Base-by-base conservation (phyloP, 2,329 filamentous ascomycete genomes). In the Lasiodiplodia sp. region DNA sequence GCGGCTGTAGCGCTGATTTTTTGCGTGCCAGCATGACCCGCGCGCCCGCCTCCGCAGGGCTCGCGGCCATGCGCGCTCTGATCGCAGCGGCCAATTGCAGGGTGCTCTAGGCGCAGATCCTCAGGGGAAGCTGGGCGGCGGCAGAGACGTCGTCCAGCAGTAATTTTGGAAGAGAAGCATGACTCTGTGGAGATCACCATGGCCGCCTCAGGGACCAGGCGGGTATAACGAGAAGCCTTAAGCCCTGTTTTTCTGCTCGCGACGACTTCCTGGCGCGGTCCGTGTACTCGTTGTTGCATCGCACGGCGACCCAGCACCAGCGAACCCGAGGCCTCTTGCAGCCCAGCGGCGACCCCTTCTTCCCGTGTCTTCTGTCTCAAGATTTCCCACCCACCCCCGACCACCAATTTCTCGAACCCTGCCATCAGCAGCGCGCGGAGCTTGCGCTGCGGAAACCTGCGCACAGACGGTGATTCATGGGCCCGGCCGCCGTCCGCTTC, bases 351-450 rank as follows among this genome's bases (percentile, higher is more conserved):
- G 58, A 60, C 38, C 34, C 47, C 60, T 37, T 37, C 60, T 64
- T 64, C 60, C 60, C 60, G 60, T 64, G 44, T 64, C 44, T 25
- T 62, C 58, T 64, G 60, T 52, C 60, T 64, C 60, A 64, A 49
- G 60, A 52, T 64, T 52, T 64, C 60, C 40, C 51, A 31, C 40
- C 40, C 60, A 64, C 51, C 60, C 60, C 60, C 60, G 60, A 64
- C 31, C 31, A 49, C 60, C 60, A 52, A 52, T 64, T 49, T 63
- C 60, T 47, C 25, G 60, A 47, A n/a, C 31, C 16, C 60, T 49
- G 44, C 60, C 60, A 49, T 52, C 57, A 51, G 28, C 47, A n/a
- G 25, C 31, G 10, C 47, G 10, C 44, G 44, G 60, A 49, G 12
- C 47, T 34, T 40, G 60, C 60, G 38, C 60, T 52, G 47, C 58